These are phyloP conservation scores for Nematocida sp. DNA, from an alignment of 371 early-diverging fungal genomes.

Conservation along the genomic window DNA sequence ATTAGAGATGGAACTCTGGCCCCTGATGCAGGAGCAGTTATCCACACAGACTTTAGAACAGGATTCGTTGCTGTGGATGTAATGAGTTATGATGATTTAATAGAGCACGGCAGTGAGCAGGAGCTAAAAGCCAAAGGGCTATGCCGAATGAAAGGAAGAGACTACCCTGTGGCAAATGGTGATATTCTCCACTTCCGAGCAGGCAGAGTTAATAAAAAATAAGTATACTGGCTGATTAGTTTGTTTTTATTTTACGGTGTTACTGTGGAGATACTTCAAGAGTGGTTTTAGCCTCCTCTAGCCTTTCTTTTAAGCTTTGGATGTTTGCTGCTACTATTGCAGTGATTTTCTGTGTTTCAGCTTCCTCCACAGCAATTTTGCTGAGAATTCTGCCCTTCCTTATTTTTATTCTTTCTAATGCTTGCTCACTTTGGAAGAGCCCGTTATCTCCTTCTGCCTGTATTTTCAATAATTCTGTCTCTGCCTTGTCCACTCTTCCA, in stretches of 20 bases:
- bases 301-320: constrained; percentile 41
- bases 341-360: constrained; percentile 62
- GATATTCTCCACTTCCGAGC: constrained; percentile 73
- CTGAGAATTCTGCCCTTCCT: constrained; percentile 59
- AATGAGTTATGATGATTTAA: constrained; percentile 79
- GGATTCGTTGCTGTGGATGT: constrained; percentile 95
- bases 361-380: constrained; percentile 63
- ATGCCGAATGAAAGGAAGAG: constrained; percentile 85
- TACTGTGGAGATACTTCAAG: not conserved
- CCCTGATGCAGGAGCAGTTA: constrained; percentile 90
- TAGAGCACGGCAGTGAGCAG: constrained; percentile 76
- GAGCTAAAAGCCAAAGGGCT: constrained; percentile 89
- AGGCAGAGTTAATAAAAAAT: constrained; percentile 57
- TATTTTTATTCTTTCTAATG: constrained; percentile 64
- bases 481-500: constrained; percentile 68
- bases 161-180: constrained; percentile 87
- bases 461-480: constrained; percentile 68
- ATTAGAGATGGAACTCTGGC: constrained; percentile 79
- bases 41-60: constrained; percentile 87
- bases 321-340: constrained; percentile 33
- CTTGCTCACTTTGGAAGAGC: constrained; percentile 67
- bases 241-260: not conserved
- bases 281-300: not conserved
- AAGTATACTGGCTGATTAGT: not conserved
- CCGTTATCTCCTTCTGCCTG: constrained; percentile 65